Evolutionary conservation across 768 basidiomycete species (phyloP), one percentile per base, ranked within the genome.

Genomic region (Phylloporus rhodoxanthus): DNA sequence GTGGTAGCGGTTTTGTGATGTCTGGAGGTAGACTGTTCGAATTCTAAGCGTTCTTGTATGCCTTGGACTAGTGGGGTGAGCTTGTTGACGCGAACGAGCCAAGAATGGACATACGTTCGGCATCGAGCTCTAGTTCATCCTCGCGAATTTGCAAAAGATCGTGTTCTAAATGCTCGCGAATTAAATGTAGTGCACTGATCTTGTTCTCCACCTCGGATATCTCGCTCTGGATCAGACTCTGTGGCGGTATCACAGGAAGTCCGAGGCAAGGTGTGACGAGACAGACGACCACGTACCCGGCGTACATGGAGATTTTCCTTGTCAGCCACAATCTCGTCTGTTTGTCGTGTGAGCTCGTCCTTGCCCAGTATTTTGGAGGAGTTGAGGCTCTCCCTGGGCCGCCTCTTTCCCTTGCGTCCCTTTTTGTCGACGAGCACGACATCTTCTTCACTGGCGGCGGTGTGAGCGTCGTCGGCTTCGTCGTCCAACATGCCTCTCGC

Each of bases 41-140:
- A 82, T 46, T 82, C 79, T 48, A 91, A 69, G 52, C 89, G 78
- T 65, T 98, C 91, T 61, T 84, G 81, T 17, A 96, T 89, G 32
- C 93, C 93, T 68, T 90, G 83, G 48, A 96, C 92, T 95, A 58
- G 21, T 47, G 25, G 30, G 34, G 45, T 61, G 47, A 55, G 53
- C 5, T 7, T 15, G 45, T 7, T 23, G 41, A 26, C 9, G 17
- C 4, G 47, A 54, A 26, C 10, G 6, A 17, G n/a, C 19, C 13
- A 15, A 33, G n/a, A 23, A 34, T 30, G 0, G 40, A 76, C 90
- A 60, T 60, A 94, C 92, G 68, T 70, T 99, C 95, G 52, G 96
- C 95, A 60, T 96, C 91, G n/a, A 99, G 72, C 62, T 97, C 95
- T 20, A 99, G 73, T 54, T 96, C 94, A 57, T 98, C 95, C 64